Evolutionary conservation across 768 basidiomycete species (phyloP).

Genomic region (Rhodotorula toruloides): DNA sequence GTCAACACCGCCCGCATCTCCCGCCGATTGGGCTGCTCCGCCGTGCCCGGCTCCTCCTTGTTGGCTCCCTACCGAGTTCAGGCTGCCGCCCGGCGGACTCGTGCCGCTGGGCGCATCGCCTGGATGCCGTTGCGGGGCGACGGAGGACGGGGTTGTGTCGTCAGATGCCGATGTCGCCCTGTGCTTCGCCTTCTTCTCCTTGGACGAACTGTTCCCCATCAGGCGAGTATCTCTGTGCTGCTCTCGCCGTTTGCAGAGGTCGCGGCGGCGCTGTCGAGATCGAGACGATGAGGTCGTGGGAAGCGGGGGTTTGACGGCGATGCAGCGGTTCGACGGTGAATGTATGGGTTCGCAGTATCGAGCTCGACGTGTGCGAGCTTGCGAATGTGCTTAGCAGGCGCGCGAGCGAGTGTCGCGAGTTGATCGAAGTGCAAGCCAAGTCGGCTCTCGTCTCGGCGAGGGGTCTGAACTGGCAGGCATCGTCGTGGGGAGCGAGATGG

Average conservation of each 20-base stretch:
- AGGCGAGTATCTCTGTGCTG: not conserved
- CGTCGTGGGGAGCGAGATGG: too few species aligned
- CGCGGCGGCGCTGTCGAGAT: too few species aligned
- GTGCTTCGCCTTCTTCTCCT: conserved; percentile 16
- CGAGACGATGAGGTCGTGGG: not conserved
- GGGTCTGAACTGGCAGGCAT: too few species aligned
- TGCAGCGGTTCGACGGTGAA: not conserved
- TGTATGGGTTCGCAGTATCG: too few species aligned
- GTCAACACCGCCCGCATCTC: not conserved
- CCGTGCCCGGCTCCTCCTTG: not conserved
- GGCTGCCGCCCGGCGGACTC: not conserved
- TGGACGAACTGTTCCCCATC: conserved; percentile 30
- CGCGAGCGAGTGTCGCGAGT: too few species aligned
- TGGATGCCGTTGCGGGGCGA: not conserved
- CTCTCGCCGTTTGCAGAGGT: too few species aligned
- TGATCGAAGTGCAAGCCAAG: too few species aligned
- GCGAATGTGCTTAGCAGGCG: too few species aligned
- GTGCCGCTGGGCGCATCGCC: not conserved
- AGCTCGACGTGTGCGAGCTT: too few species aligned
- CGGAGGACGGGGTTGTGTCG: not conserved
- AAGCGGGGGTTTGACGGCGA: not conserved
- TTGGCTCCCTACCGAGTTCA: not conserved
- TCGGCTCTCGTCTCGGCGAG: too few species aligned
- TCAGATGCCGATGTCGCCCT: not conserved
- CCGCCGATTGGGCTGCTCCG: not conserved